Conservation (phyloP, 805 yeast genomes). For the Lipomyces sp. region DNA sequence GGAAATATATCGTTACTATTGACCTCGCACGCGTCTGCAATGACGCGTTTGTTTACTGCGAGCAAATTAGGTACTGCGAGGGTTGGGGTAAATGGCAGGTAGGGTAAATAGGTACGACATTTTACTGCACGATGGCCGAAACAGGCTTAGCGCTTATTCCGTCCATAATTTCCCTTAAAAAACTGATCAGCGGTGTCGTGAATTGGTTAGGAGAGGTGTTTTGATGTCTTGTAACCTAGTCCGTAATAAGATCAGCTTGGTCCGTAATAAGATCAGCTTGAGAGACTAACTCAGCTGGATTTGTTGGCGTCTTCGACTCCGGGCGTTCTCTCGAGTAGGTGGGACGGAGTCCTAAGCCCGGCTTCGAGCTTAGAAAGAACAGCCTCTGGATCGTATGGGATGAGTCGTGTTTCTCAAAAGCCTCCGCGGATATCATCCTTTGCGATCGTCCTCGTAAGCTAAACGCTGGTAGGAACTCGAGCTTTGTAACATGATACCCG, state of each 20-base stretch:
- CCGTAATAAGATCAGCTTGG: too few species aligned
- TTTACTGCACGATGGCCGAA: neutral
- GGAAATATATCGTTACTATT: neutral
- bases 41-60: neutral
- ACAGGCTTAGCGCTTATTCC: neutral
- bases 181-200: too few species aligned
- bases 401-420: neutral
- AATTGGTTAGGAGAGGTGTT: too few species aligned
- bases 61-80: neutral
- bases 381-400: neutral
- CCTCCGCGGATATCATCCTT: neutral
- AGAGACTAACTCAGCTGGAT: too few species aligned
- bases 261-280: too few species aligned
- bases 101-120: neutral
- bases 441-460: neutral
- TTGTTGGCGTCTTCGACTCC: too few species aligned
- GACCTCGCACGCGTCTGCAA: neutral
- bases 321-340: too few species aligned
- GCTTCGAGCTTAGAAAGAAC: too few species aligned
- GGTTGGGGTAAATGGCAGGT: neutral
- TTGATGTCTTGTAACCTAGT: too few species aligned
- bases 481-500: slow-evolving; percentile 5
- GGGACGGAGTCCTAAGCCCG: too few species aligned
- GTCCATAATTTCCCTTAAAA: neutral
- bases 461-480: neutral